Evolutionary conservation across 306 rosid genomes (phyloP), one percentile per base, ranked within the genome.

Genomic region (Sphenostylis stenocarpa): DNA sequence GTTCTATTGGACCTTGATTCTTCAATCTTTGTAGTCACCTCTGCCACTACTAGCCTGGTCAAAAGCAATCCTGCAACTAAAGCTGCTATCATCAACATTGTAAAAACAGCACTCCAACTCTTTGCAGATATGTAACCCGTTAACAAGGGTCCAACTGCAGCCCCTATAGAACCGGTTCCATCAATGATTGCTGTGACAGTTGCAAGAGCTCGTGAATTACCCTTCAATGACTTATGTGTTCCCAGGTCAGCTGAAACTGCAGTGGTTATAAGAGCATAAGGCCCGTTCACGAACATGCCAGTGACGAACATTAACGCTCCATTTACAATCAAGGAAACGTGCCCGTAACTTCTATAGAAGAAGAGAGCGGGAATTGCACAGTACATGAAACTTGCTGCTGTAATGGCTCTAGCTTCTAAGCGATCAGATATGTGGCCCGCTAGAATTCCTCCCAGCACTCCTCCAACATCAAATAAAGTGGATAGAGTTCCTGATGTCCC

Each of bases 361-460:
- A 81, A 96, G 77, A 96, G 94, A 1, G 98, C 96, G 0, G 99
- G 99, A 38, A 96, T 96, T 16, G 99, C 96, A 86, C 97, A 93
- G 73, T 96, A 96, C 99, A 89, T 96, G 90, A 96, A 96, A 88
- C 98, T 92, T 31, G 99, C 98, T 44, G 98, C 99, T 41, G 99
- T 96, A 73, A 91, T 91, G 29, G 99, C 99, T 85, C 99, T 87
- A n/a, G 97, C 99, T 7, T 72, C 76, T 73, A 96, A 75, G 29
- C 80, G 96, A 82, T 96, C 99, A 0, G 99, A 96, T 72, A 96
- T 89, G 87, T 91, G 91, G 44, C 99, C 99, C 0, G 99, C 99
- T 20, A 96, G 90, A 76, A 96, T 88, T 84, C 99, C 99, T 31
- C 99, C 99, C 4, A 96, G 63, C 21, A 92, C 97, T 0, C 99